phyloP scores from a whole-genome alignment of 192 early-diverging fungal genomes.

The Backusella psychrophila region DNA sequence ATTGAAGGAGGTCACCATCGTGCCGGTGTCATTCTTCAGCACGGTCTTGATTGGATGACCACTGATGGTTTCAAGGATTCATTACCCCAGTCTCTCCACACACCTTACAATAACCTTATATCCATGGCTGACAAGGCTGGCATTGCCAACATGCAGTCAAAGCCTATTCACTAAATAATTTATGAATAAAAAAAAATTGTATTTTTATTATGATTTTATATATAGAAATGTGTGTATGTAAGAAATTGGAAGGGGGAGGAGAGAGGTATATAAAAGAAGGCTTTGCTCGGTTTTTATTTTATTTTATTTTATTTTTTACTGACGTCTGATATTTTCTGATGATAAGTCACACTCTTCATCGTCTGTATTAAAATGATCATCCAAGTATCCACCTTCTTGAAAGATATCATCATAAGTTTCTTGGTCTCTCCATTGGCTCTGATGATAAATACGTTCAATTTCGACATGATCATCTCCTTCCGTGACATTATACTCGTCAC shows the following conservation, averaged over 20 bases:
- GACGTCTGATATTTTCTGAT: neutral
- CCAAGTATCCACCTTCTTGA: slow-evolving; percentile 10
- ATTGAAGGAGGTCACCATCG: slow-evolving; percentile 45
- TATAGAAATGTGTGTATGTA: neutral
- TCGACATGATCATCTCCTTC: slow-evolving; percentile 3
- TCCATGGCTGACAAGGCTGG: slow-evolving; percentile 30
- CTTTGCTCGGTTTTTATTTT: too few relatives aligned
- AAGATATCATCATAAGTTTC: slow-evolving; percentile 25
- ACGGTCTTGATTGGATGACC: slow-evolving; percentile 49
- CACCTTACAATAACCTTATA: slow-evolving; percentile 36
- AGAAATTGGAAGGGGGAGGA: neutral
- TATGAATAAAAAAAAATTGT: neutral
- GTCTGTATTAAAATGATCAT: slow-evolving; percentile 13
- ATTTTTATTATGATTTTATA: neutral
- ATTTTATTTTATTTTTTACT: neutral
- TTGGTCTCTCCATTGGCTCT: neutral
- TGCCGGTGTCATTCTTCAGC: slow-evolving; percentile 45
- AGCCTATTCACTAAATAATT: slow-evolving; percentile 17
- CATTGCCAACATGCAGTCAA: slow-evolving; percentile 19
- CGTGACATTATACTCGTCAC: slow-evolving; percentile 1
- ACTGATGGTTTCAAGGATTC: slow-evolving; percentile 36
- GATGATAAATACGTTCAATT: neutral
- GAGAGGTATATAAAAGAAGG: neutral
- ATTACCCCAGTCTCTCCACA: slow-evolving; percentile 31
- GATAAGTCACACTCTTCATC: neutral